Conservation (phyloP, 495 filamentous ascomycete genomes). For the Aspergillus affinis region DNA sequence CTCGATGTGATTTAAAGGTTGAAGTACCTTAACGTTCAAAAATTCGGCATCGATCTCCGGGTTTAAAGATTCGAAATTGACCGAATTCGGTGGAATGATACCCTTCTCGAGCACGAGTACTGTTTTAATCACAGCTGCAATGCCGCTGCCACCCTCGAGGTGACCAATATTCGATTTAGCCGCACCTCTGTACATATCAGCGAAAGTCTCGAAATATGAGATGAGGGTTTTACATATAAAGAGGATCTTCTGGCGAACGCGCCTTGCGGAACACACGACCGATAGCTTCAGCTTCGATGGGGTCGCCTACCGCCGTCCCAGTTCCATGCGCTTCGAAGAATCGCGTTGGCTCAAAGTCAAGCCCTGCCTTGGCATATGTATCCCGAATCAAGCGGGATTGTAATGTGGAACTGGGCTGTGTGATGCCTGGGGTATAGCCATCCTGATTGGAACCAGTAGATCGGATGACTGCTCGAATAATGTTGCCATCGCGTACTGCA, state of each 20-base stretch:
- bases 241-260: background rate
- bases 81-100: constrained; percentile 34
- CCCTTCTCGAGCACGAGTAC: constrained; percentile 51
- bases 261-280: background rate
- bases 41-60: constrained; percentile 27
- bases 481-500: constrained; percentile 1
- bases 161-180: constrained; percentile 55
- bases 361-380: background rate
- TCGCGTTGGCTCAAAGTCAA: background rate
- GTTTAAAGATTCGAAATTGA: constrained; percentile 30
- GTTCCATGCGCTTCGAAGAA: constrained; percentile 12
- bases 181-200: constrained; percentile 27
- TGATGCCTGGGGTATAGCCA: constrained; percentile 4
- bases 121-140: constrained; percentile 60
- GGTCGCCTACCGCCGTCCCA: constrained; percentile 1
- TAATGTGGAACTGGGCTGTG: background rate
- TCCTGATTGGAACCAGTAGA: background rate
- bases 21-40: constrained; percentile 24
- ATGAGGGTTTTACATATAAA: constrained; percentile 10
- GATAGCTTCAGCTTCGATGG: background rate
- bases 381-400: background rate
- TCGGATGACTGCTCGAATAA: background rate
- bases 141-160: constrained; percentile 51
- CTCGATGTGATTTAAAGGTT: constrained; percentile 34
- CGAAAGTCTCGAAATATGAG: too few relatives aligned